These are phyloP conservation scores for Epichloe sibirici DNA, from an alignment of 2,329 filamentous ascomycete genomes.

Conservation along the genomic window DNA sequence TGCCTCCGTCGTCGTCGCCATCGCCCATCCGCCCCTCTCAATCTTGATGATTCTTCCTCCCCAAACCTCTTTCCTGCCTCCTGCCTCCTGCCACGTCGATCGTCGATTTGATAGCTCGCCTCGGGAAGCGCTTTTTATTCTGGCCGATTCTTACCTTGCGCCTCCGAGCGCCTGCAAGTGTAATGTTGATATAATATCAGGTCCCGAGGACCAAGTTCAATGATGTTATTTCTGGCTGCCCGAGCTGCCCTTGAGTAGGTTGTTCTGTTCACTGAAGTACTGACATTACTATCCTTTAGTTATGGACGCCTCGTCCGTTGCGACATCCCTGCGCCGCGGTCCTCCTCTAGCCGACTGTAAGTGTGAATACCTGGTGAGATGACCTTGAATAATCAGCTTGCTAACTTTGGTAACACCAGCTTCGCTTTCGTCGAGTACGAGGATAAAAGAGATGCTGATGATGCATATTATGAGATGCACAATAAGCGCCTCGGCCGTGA, in stretches of 20 bases:
- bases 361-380: conserved; percentile 26
- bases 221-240: background rate
- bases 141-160: conserved; percentile 14
- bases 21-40: conserved; percentile 3
- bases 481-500: conserved; percentile 97
- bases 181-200: conserved; percentile 6
- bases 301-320: conserved; percentile 97
- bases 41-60: conserved; percentile 2
- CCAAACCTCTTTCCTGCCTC: conserved; percentile 10
- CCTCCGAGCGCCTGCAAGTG: conserved; percentile 10
- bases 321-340: conserved; percentile 92
- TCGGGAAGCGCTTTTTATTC: conserved; percentile 15
- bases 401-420: conserved; percentile 26
- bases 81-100: conserved; percentile 12
- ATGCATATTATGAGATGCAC: conserved; percentile 99
- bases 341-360: conserved; percentile 89
- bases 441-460: conserved; percentile 93
- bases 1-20: conserved; percentile 10
- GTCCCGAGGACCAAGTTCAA: conserved; percentile 2
- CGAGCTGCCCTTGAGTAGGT: conserved; percentile 1
- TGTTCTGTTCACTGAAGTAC: conserved; percentile 4
- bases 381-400: background rate
- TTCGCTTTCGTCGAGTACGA: conserved; percentile 99
- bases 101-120: conserved; percentile 17
- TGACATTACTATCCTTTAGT: conserved; percentile 38